Conservation (phyloP, 2,329 filamentous ascomycete genomes). For the Claviceps pusilla region DNA sequence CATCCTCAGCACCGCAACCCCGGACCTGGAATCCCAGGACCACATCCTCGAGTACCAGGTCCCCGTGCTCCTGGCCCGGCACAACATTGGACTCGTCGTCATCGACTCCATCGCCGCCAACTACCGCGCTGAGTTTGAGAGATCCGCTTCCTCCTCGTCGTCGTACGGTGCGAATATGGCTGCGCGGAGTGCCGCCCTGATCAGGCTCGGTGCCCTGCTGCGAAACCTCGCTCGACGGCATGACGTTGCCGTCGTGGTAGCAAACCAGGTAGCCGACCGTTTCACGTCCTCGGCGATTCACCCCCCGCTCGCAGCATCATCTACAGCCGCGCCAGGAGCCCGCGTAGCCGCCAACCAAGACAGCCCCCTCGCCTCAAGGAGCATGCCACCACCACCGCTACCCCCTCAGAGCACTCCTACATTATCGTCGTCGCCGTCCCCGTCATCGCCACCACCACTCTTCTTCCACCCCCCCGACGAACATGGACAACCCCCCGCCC, state of each 20-base stretch:
- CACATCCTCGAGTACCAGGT: conserved; percentile 90
- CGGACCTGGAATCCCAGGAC: conserved; percentile 86
- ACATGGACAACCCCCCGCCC: conserved; percentile 16
- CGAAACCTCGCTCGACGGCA: conserved; percentile 60
- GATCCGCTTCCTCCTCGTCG: conserved; percentile 21
- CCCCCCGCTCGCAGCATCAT: not conserved
- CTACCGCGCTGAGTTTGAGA: conserved; percentile 80
- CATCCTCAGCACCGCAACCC: conserved; percentile 68
- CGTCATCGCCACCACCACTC: conserved; percentile 14
- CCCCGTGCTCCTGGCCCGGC: conserved; percentile 63
- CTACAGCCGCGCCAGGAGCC: not conserved
- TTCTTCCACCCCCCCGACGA: conserved; percentile 18
- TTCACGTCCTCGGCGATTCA: conserved; percentile 32
- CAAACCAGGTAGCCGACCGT: conserved; percentile 89
- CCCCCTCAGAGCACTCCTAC: not conserved
- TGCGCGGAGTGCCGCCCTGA: conserved; percentile 59
- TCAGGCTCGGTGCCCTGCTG: conserved; percentile 60
- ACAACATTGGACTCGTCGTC: conserved; percentile 66
- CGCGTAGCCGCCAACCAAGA: conserved; percentile 20
- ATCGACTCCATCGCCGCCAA: conserved; percentile 91
- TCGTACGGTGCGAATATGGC: conserved; percentile 45
- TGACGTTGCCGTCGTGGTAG: conserved; percentile 71
- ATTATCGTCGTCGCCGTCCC: not conserved
- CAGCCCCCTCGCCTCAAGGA: conserved; percentile 35
- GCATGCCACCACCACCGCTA: conserved; percentile 15